Evolutionary conservation across 176 grass and related monocot genomes (phyloP).

Genomic region (bread wheat (Triticum aestivum)): IWGSC_CS_RefSeq_v2.1 NC_057795.1:352348581-352349080

Average conservation of each 20-base stretch:
- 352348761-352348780: constrained; percentile 10
- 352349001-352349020: constrained; percentile 62
- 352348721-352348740: constrained; percentile 61
- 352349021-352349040: constrained; percentile 30
- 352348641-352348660: constrained; percentile 87
- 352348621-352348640: constrained; percentile 92
- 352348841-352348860: constrained; percentile 92
- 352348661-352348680: constrained; percentile 89
- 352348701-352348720: constrained; percentile 91
- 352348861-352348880: constrained; percentile 75
- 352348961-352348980: constrained; percentile 88
- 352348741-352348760: background rate
- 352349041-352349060: background rate
- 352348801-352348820: background rate
- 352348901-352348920: constrained; percentile 82
- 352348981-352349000: constrained; percentile 71
- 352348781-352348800: background rate
- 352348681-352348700: constrained; percentile 95
- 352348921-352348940: constrained; percentile 90
- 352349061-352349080: background rate
- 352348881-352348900: constrained; percentile 78
- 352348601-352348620: constrained; percentile 99
- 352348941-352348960: constrained; percentile 94
- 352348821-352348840: background rate
- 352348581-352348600: constrained; percentile 75